Base-by-base conservation (phyloP, 2,329 filamentous ascomycete genomes). In the Aspergillus novofumigatus region DNA sequence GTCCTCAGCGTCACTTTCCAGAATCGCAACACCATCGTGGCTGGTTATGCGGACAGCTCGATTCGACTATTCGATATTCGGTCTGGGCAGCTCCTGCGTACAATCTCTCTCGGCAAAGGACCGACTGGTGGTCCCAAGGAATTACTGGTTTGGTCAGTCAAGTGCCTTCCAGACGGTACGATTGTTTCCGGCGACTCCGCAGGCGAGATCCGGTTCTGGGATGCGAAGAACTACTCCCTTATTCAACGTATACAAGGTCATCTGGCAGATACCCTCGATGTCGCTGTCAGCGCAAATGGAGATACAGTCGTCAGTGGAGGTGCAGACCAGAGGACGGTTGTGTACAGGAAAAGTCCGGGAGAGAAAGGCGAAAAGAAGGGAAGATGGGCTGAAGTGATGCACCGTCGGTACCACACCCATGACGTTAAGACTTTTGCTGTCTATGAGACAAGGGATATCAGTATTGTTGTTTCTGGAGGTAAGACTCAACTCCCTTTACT, bases 131-230 rank as follows among this genome's bases (percentile, higher is more conserved):
- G 90, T 6, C 85, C 89, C 20, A 93, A 90, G 74, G 89, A 96
- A 63, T 88, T 92, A 56, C 86, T 97, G 52, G 89, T 96, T 14
- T 99, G 94, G 94, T 88, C 91, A 53, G 88, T 99, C 60, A 96
- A 92, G 75, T 91, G 89, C 68, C 81, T 97, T 32, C 85, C 89
- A 9, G 89, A 90, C 67, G 92, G 92, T 51, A 91, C 94, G 64
- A 94, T 99, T 60, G 87, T 97, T 11, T 96, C 92, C 1, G 94
- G 91, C 52, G 94, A 99, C 72, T 97, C 94, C 3, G 92, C 92
- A 4, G 94, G 94, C 32, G 92, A 97, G 71, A 82, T 99, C 44
- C 87, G 91, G 63, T 90, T 97, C 69, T 99, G 92, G 89, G 91
- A 96, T 70, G 91, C 91, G 55, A 92, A 90, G 76, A 96, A 91